Base-by-base conservation (phyloP, 2,329 filamentous ascomycete genomes). In the Colletotrichum gloeosporioides region DNA sequence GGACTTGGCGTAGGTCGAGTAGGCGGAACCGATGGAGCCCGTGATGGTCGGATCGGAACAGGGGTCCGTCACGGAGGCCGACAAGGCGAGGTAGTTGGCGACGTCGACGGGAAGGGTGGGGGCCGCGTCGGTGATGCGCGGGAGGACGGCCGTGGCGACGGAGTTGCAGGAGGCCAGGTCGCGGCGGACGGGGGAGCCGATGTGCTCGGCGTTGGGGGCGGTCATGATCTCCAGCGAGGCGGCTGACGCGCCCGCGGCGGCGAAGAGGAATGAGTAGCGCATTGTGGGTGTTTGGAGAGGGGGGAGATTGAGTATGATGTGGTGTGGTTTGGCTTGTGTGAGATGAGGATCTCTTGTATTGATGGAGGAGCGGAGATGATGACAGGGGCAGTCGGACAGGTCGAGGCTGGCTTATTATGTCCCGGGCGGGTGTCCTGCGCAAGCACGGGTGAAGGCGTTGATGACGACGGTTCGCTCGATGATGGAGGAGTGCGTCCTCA, bases 21-120 rank as follows among this genome's bases (percentile, higher is more conserved):
- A 83, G 22, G 81, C 82, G 1, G 77, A 75, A 22, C 80, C 80
- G 65, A 81, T 49, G 22, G 79, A 77, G 8, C 82, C 82, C 9
- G 82, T 83, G 44, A 83, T 73, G 3, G 62, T 73, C 9, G 82
- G 82, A 34, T 82, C 22, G 29, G 79, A 77, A 75, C 82, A 83
- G 2, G 63, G 13, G 27, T 81, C 75, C 27, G 81, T 80, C 44
- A 71, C 31, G 55, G 79, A 79, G 16, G 65, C 75, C 15, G 69
- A 16, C 8, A 78, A 18, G 12, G 82, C 82, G 22, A 83, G 57
- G 65, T 77, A 82, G 32, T 67, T 59, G 22, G 63, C 22, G 15
- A 83, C 78, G 4, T 78, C 66, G 12, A 39, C 25, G 2, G 77
- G 74, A 8, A 78, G 76, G 0, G 79, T 81, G 18, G 82, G 82